Evolutionary conservation across 2,329 filamentous ascomycete genomes (phyloP).

Genomic region (Gaeumannomyces tritici): DNA sequence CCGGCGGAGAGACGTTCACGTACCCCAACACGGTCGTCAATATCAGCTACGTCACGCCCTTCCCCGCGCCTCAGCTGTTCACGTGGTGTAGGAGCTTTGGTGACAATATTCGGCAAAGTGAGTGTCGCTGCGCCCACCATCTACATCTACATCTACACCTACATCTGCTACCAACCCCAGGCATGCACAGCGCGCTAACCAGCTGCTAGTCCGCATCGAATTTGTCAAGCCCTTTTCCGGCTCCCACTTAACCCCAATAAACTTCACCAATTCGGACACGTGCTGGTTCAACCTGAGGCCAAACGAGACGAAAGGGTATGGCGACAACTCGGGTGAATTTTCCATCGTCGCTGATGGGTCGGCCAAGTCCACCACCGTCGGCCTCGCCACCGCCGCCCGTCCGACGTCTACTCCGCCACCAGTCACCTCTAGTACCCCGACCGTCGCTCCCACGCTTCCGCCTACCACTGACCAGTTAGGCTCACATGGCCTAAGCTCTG

Average conservation of each 20-base stretch:
- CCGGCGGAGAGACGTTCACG: background rate
- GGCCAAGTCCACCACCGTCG: background rate
- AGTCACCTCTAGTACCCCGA: background rate
- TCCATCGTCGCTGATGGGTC: background rate
- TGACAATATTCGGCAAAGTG: background rate
- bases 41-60: background rate
- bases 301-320: background rate
- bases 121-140: background rate
- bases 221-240: background rate
- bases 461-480: background rate
- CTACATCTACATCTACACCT: no score
- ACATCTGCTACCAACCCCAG: background rate
- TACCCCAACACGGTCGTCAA: background rate
- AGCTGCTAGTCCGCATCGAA: background rate
- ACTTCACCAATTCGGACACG: background rate
- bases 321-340: background rate
- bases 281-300: constrained; percentile 1
- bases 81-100: background rate
- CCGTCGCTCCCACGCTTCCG: background rate
- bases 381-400: background rate
- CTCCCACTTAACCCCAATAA: background rate
- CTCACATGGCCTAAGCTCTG: background rate
- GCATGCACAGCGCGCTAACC: background rate
- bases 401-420: background rate
- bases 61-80: background rate